phyloP scores from a whole-genome alignment of 495 filamentous ascomycete genomes.

The Delitschia confertaspora region DNA sequence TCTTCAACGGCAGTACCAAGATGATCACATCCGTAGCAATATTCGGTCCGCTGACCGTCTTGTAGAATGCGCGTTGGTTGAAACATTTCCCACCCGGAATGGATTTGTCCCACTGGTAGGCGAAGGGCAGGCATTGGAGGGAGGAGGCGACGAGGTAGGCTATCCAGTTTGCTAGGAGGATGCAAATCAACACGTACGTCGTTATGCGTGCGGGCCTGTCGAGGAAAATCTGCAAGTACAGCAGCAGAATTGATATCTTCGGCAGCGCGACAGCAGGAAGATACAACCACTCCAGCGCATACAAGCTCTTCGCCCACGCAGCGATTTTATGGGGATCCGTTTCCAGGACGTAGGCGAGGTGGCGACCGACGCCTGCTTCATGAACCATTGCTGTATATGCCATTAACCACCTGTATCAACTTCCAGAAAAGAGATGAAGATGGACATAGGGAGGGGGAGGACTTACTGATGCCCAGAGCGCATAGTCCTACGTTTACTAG shows the following conservation, averaged over 20 bases:
- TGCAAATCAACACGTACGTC: not conserved
- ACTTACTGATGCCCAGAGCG: constrained; percentile 1
- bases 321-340: not conserved
- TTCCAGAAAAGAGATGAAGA: not conserved
- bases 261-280: not conserved
- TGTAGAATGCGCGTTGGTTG: not conserved
- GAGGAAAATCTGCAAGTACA: not conserved
- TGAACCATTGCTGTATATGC: constrained; percentile 1
- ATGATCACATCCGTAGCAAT: constrained; percentile 5
- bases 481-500: not conserved
- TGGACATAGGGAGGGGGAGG: not conserved
- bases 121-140: constrained; percentile 1
- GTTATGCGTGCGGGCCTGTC: not conserved
- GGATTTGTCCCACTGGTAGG: constrained; percentile 1
- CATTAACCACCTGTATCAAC: too few relatives aligned
- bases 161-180: too few relatives aligned
- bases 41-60: not conserved
- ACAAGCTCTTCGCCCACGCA: not conserved
- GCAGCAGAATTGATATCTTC: not conserved
- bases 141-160: not conserved
- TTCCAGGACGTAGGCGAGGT: not conserved
- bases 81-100: constrained; percentile 1
- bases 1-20: not conserved
- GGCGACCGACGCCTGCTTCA: constrained; percentile 4
- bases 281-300: constrained; percentile 4